Base-by-base conservation (phyloP, 345 rosid species). In the Cardamine chenopodiifolia region DNA sequence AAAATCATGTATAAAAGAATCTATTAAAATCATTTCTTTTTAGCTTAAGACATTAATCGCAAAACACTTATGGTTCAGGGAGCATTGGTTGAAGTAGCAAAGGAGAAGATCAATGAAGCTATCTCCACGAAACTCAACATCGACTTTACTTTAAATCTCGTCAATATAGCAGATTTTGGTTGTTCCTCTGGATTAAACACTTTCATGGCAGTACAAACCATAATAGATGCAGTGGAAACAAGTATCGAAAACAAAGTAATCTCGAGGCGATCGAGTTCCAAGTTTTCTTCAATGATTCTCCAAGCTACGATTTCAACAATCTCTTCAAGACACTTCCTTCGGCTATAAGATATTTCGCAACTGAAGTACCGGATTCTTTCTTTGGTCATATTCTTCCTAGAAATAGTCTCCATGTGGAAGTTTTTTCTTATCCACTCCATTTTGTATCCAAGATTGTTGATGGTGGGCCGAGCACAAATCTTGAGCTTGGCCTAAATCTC, bases 181-280 rank as follows among this genome's bases (percentile, higher is more conserved):
- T 75, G 74, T 61, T 84, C 91, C 3, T 65, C 79, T 5, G 91
- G 95, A n/a, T 86, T 91, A 0, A 86, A 87, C 82, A 83, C 95
- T 2, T 84, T 87, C 44, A 8, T 44, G 0, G 80, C 83, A 0
- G 77, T 89, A 42, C 81, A 83, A 35, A 80, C 80, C 73, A 74
- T 89, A 39, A 60, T 86, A 2, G 78, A 83, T n/a, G n/a, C n/a
- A n/a, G n/a, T n/a, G n/a, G n/a, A n/a, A n/a, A n/a, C n/a, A n/a
- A n/a, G n/a, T n/a, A n/a, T n/a, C n/a, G n/a, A n/a, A n/a, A n/a
- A n/a, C n/a, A n/a, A n/a, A n/a, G n/a, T n/a, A n/a, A n/a, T n/a
- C n/a, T n/a, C n/a, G n/a, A n/a, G n/a, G n/a, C n/a, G n/a, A n/a
- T n/a, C n/a, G n/a, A 81, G 64, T 73, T 68, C 6, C 81, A 63